Percentiles rank a stretch among this genome's conserved stretches.
phyloP scores from a whole-genome alignment of 805 yeast genomes.

The Candida koratica region DNA sequence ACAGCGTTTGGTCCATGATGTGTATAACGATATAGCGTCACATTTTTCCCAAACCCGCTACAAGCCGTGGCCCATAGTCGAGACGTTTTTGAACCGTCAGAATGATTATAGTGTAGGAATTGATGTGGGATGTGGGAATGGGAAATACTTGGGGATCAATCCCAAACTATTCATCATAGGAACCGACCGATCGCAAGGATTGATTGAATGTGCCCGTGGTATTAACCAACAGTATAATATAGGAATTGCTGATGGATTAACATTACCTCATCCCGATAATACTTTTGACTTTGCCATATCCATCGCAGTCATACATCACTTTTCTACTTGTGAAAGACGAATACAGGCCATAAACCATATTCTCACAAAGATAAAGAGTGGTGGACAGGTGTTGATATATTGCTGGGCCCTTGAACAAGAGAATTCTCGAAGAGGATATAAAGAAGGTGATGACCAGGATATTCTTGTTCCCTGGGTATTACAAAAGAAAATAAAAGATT shows the following conservation, averaged over 20 bases:
- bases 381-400: conserved; percentile 75
- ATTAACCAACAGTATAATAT: conserved; percentile 47
- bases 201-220: conserved; percentile 58
- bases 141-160: conserved; percentile 80
- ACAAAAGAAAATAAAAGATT: conserved; percentile 36
- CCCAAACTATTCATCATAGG: conserved; percentile 68
- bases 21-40: conserved; percentile 85
- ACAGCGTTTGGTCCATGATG: conserved; percentile 78
- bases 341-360: conserved; percentile 70
- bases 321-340: conserved; percentile 79
- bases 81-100: conserved; percentile 53
- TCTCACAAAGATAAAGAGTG: conserved; percentile 49
- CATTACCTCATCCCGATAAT: conserved; percentile 35
- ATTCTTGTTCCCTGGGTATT: conserved; percentile 95
- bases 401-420: conserved; percentile 98
- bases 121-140: conserved; percentile 97
- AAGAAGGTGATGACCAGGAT: conserved; percentile 89
- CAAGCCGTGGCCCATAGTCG: conserved; percentile 97
- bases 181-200: conserved; percentile 66
- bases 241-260: conserved; percentile 77
- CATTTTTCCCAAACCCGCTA: conserved; percentile 94
- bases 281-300: conserved; percentile 83
- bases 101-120: conserved; percentile 64
- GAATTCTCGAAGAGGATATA: conserved; percentile 82
- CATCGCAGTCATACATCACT: conserved; percentile 94